Base-by-base conservation (phyloP, 352 stramenopile species). In the Pythium oligandrum region DNA sequence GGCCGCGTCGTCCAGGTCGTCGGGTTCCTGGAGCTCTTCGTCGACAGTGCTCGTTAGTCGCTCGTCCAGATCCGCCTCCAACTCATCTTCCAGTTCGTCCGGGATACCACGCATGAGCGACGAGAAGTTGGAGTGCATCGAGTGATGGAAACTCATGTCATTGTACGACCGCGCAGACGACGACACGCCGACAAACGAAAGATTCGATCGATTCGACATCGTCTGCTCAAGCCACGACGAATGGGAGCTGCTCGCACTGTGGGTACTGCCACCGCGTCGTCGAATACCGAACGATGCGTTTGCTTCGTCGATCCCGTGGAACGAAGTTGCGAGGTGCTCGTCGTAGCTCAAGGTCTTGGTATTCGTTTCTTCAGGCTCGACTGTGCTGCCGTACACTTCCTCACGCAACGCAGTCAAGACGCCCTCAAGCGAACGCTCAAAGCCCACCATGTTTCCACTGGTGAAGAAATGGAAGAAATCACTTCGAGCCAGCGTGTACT, bases 381-480 rank as follows among this genome's bases (percentile, higher is more conserved):
- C 65, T 6, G 66, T 75, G 48, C 88, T 87, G 7, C 76, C 76
- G 50, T 84, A 88, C 8, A 91, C 73, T 34, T 91, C 70, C 62
- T 87, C 70, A 5, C 75, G 73, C 44, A 94, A 36, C 2, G 70
- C 67, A n/a, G 70, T 56, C 1, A 94, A 50, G 7, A 94, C 55
- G 3, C 71, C 62, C 3, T 72, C 68, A 3, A 94, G 53, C 2
- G 73, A 84, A 45, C 78, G 73, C 17, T 72, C 67, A 48, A 92
- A 92, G 40, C 81, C 79, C 56, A 92, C 62, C 75, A 91, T 88
- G 53, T 89, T 78, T 34, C 76, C 76, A 37, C 79, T 83, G 0
- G 79, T 84, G 50, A 91, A 84, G 46, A 93, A 93, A 51, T 91
- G 78, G 58, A 74, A 87, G 53, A 93, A 90, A 10, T 89, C 73